Base-by-base conservation (phyloP, 169 alveolate genomes). In the Plasmodium inui region DNA sequence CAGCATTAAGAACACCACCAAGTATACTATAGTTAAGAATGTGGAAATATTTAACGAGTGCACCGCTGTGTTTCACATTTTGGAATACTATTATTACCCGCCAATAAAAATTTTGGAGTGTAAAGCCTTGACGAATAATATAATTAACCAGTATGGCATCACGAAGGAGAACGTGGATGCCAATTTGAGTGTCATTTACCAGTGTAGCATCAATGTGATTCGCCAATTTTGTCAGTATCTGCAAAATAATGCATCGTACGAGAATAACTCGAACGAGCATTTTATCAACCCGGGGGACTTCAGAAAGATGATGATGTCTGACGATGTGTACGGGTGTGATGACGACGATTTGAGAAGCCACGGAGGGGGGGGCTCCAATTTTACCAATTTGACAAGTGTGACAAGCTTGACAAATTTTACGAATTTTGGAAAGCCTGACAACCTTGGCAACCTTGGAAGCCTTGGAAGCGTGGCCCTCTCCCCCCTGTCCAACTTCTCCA, bases 41-140 rank as follows among this genome's bases (percentile, higher is more conserved):
- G 85, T 92, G 7, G 98, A 97, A 82, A 83, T 97, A 70, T 79
- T 93, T 57, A 97, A 97, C 79, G 98, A 96, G 81, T 97, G 98
- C 34, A 92, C 97, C 7, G 91, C 96, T n/a, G 92, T 96, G 12
- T 97, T 97, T 88, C 98, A 97, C 93, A 92, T 97, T 32, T 84
- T 96, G 30, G 98, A 97, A 83, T 94, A 95, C 30, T 67, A 88
- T 14, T 83, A 86, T 74, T 97, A 96, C 17, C 97, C 97, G 32
- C 95, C 95, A 19, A 72, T 91, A 28, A 91, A 91, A 91, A 41
- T 91, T 44, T 78, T 91, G 83, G 95, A 91, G 71, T 91, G 95
- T 74, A 70, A 91, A 53, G 95, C 95, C 22, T 53, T 91, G 83
- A 91, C 95, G 30, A 70, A 82, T 81, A 91, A 91, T 91, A 74